phyloP scores from a whole-genome alignment of 1,139 yeast genomes.

The Candida gigantensis region DNA sequence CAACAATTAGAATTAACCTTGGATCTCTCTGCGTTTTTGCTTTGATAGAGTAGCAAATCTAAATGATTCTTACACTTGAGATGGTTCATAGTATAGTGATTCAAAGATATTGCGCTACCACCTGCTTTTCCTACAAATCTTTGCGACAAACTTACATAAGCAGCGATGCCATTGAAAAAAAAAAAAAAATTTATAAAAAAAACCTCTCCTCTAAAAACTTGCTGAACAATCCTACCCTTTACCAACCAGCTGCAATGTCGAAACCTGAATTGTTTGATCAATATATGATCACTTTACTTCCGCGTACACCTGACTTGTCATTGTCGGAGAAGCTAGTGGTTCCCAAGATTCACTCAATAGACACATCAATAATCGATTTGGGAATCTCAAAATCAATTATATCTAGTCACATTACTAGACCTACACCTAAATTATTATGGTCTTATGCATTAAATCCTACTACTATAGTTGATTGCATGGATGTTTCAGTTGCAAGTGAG shows the following conservation, averaged over 20 bases:
- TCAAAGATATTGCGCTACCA: neutral
- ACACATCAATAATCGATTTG: conserved; percentile 44
- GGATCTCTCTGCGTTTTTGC: too few species aligned
- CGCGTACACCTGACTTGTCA: conserved; percentile 39
- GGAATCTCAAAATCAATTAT: conserved; percentile 80
- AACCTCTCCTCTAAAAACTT: neutral
- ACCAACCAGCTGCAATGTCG: conserved; percentile 7
- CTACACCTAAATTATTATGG: conserved; percentile 80
- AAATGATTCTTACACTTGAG: too few species aligned
- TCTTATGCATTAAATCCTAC: conserved; percentile 71
- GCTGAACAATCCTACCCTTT: neutral
- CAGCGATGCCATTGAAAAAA: conserved; percentile 7
- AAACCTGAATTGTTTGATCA: conserved; percentile 14
- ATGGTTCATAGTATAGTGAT: too few species aligned
- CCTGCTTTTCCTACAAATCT: neutral
- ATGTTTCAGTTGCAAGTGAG: conserved; percentile 22
- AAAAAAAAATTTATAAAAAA: conserved; percentile 1
- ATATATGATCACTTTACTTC: conserved; percentile 42
- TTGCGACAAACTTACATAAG: neutral
- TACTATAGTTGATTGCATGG: conserved; percentile 48
- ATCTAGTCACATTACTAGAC: conserved; percentile 69
- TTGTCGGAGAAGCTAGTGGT: conserved; percentile 33
- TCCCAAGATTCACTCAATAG: conserved; percentile 27
- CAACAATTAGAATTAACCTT: too few species aligned
- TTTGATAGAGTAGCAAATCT: too few species aligned